A percentile compares a stretch with the other conserved stretches of the same genome.
Conservation (phyloP, 306 rosid genomes). For the Hylodesmum podocarpum region DNA sequence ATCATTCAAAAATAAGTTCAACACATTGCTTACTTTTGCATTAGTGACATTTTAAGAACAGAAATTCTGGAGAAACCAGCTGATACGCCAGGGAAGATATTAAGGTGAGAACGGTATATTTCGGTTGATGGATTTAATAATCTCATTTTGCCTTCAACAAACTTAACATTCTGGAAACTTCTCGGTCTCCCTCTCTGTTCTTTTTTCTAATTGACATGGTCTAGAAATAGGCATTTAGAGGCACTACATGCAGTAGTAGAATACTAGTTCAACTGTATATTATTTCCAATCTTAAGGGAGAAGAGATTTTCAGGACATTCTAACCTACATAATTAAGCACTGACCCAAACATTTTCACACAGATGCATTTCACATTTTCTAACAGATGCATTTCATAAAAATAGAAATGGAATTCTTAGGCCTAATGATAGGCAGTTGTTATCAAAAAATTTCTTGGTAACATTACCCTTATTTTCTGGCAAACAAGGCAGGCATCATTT, state of each 20-base stretch:
- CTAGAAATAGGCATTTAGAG: not conserved
- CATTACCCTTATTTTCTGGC: not conserved
- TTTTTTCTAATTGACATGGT: not conserved
- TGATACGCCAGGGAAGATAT: not conserved
- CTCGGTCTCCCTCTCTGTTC: not conserved
- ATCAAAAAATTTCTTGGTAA: not conserved
- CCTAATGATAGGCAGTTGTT: not conserved
- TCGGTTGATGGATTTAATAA: not conserved
- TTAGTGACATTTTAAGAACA: not conserved
- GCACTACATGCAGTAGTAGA: not conserved
- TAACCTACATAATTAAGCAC: not conserved
- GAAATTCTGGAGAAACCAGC: not conserved
- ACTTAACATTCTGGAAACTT: not conserved
- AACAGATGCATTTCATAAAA: too few relatives aligned
- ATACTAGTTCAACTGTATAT: not conserved
- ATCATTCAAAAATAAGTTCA: not conserved
- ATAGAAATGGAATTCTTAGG: not conserved
- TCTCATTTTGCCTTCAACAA: not conserved
- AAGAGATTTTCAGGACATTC: conserved; percentile 1
- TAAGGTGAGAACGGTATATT: not conserved
- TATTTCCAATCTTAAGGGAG: not conserved
- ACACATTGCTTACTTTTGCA: not conserved
- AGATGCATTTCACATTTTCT: not conserved
- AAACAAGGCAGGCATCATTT: not conserved
- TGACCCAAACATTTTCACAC: not conserved